phyloP scores from a whole-genome alignment of 2,329 filamentous ascomycete genomes.

The Fusarium sarcochroum region DNA sequence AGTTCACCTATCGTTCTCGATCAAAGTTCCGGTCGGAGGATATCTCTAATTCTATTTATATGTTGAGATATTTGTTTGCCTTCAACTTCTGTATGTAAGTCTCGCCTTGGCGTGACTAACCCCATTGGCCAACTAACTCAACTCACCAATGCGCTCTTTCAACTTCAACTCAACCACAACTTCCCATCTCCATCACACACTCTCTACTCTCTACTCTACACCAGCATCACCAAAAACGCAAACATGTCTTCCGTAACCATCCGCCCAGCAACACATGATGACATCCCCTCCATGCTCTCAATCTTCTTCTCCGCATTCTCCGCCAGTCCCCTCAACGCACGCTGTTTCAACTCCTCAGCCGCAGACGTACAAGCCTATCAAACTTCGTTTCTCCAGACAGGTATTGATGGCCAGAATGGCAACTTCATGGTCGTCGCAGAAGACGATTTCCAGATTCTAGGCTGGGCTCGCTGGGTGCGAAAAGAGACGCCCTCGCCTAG shows the following conservation, averaged over 20 bases:
- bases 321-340: constrained; percentile 49
- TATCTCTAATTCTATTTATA: background rate
- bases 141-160: too few species aligned
- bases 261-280: constrained; percentile 56
- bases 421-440: constrained; percentile 52
- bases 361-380: constrained; percentile 43
- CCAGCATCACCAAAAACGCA: background rate
- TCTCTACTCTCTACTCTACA: background rate
- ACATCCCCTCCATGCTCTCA: constrained; percentile 51
- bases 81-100: background rate
- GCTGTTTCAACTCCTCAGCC: constrained; percentile 48
- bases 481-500: constrained; percentile 37
- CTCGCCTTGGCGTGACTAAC: constrained; percentile 27
- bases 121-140: background rate
- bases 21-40: background rate
- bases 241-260: constrained; percentile 44
- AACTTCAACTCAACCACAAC: background rate
- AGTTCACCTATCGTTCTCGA: too few species aligned
- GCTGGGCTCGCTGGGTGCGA: constrained; percentile 55
- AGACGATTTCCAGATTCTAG: constrained; percentile 41
- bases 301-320: constrained; percentile 53
- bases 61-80: background rate
- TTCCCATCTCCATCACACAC: background rate
- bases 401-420: constrained; percentile 49
- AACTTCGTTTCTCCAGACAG: constrained; percentile 40